Evolutionary conservation across 2,329 filamentous ascomycete species (phyloP), one percentile per base, ranked within the genome.

Genomic region (Trichoderma aggressivum): DNA sequence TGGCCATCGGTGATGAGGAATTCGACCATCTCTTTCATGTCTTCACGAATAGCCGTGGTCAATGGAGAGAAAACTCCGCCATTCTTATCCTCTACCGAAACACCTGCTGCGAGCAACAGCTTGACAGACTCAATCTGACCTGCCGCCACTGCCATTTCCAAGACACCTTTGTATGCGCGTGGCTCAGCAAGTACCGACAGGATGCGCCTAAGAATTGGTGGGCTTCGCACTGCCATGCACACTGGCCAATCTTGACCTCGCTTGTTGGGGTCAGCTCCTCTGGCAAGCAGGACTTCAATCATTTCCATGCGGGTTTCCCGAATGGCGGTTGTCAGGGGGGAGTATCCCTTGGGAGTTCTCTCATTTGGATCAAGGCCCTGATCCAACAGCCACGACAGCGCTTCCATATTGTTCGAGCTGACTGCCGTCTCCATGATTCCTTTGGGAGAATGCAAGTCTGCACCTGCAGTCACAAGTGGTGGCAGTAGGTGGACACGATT

Each of bases 61-160:
- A 92, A 84, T 0, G 89, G 88, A 0, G 89, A 91, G 81, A 92
- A 93, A 62, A 92, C 90, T 67, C 91, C 91, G 24, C 89, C 90
- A 76, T 91, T 92, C 80, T 58, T 55, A 21, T 67, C 64, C 39
- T 63, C 61, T 89, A 53, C 64, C 3, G 85, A 89, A 21, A 92
- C 87, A 16, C 90, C 90, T 0, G 89, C 88, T 18, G 82, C 84
- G 18, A 92, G 82, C 39, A 92, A 84, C 59, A 91, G 80, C 80
- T 91, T 91, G 79, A 92, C 84, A 43, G 87, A 90, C 72, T 91
- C 89, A 16, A 92, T 84, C 78, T 92, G 85, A 78, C 91, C 86
- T 21, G 90, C 90, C 1, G 87, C 84, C 8, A 92, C 90, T 2
- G 90, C 90, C 84, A 89, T 87, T 76, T 92, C 90, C 78, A 92